A percentile compares a stretch with the other conserved stretches of the same genome.
Conservation (phyloP, 345 rosid genomes). For the Eucalyptus pauciflora region DNA sequence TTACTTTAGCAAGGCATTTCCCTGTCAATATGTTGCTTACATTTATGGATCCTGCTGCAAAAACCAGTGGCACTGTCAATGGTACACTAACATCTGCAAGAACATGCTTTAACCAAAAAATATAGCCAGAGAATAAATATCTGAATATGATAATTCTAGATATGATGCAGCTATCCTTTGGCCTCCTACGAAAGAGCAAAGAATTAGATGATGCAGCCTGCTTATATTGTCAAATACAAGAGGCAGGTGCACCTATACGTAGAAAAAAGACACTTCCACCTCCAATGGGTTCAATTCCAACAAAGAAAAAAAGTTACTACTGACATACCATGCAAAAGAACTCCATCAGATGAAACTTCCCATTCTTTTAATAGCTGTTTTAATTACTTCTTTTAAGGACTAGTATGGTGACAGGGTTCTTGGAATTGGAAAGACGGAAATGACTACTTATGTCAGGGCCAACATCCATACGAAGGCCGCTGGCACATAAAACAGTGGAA, state of each 20-base stretch:
- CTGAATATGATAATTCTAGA: neutral
- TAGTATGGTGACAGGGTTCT: neutral
- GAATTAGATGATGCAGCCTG: neutral
- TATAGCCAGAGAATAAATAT: neutral
- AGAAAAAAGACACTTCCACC: neutral
- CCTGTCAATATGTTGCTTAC: slow-evolving; percentile 57
- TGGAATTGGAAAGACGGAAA: neutral
- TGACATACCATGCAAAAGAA: neutral
- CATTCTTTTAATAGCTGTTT: neutral
- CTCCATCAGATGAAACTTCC: neutral
- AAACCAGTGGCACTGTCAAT: neutral
- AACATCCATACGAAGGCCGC: neutral
- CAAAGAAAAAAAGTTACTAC: neutral
- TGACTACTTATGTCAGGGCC: neutral
- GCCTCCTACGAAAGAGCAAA: neutral
- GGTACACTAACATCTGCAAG: neutral
- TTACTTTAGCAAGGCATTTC: slow-evolving; percentile 56
- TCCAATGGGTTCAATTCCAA: neutral
- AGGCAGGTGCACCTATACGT: neutral
- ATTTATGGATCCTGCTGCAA: slow-evolving; percentile 69
- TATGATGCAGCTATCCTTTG: neutral
- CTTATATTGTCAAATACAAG: neutral
- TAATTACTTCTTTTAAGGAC: neutral
- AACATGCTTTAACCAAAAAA: neutral
- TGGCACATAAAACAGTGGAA: neutral